Conservation (phyloP, 371 early-diverging fungal species). For the Fennellomyces sp. region DNA sequence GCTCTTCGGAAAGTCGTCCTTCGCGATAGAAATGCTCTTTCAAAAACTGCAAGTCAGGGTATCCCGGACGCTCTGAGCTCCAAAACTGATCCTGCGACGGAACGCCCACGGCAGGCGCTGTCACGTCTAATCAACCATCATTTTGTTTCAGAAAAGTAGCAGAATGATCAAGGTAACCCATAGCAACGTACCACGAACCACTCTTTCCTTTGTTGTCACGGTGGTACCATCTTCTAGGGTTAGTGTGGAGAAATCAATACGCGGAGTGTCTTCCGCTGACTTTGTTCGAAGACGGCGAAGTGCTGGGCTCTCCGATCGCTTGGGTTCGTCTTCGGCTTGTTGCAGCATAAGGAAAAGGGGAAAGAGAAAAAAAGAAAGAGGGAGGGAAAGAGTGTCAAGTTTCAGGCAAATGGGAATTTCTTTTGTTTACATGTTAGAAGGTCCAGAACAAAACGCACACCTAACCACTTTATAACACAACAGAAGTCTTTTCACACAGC, state of each 20-base stretch:
- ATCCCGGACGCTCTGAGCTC: conserved; percentile 68
- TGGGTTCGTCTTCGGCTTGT: not conserved
- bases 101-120: conserved; percentile 51
- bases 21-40: conserved; percentile 89
- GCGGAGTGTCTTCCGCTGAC: conserved; percentile 9
- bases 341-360: not conserved
- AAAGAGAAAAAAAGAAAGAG: conserved; percentile 5
- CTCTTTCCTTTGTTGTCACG: conserved; percentile 77
- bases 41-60: conserved; percentile 82
- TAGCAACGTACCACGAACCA: conserved; percentile 60
- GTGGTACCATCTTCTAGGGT: conserved; percentile 77
- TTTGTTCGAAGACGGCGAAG: conserved; percentile 11
- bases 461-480: too few species aligned
- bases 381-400: not conserved
- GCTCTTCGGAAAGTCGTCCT: conserved; percentile 89
- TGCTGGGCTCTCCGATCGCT: conserved; percentile 9
- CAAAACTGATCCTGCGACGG: conserved; percentile 58
- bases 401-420: not conserved
- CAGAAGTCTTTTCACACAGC: too few species aligned
- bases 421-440: too few species aligned
- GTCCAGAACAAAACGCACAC: too few species aligned
- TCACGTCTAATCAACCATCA: conserved; percentile 48
- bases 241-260: conserved; percentile 73
- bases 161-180: not conserved
- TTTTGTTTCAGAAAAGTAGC: not conserved